Base-by-base conservation (phyloP, 1,139 yeast genomes). In the Hanseniaspora uvarum region DNA sequence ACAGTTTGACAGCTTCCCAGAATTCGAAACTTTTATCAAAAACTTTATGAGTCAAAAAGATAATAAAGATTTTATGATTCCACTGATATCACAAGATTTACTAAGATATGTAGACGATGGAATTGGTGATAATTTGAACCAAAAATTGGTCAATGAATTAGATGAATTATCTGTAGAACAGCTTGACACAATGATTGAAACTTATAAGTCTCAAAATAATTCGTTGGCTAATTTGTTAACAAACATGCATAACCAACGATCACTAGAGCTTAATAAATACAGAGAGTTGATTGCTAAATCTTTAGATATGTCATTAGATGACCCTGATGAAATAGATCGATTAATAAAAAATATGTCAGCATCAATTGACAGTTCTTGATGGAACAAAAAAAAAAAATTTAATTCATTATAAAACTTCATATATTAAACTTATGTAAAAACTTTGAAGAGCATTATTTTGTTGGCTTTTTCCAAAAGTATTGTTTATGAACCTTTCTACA, bases 401-500 rank as follows among this genome's bases (percentile, higher is more conserved):
- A n/a, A 21, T 30, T 40, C 24, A 10, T n/a, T 26, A 14, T 26
- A 4, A 23, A 10, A 10, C 7, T 28, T 6, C 31, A 28, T 28
- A 28, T 28, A 28, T 28, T 28, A 28, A 28, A 28, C 8, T 12
- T 31, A 31, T 31, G 16, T 31, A 31, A 31, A 31, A 11, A 12
- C 14, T 31, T 31, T 12, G 16, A 7, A 23, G 12, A 19, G 63
- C 5, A 3, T 54, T 58, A 61, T 59, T 63, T 60, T 6, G 65
- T 64, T 19, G 94, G 94, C 62, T 79, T 83, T 66, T 83, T 84
- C 94, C 94, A 84, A 69, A 80, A 84, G 65, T 84, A 84, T 65
- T 92, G 97, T 69, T 92, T 92, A 70, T 89, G 97, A 1, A 87
- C 86, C 70, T 83, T 86, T 71, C 98, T 79, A 69, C 97, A 92